Conservation (phyloP, 495 filamentous ascomycete species). For the Aspergillus leporis region DNA sequence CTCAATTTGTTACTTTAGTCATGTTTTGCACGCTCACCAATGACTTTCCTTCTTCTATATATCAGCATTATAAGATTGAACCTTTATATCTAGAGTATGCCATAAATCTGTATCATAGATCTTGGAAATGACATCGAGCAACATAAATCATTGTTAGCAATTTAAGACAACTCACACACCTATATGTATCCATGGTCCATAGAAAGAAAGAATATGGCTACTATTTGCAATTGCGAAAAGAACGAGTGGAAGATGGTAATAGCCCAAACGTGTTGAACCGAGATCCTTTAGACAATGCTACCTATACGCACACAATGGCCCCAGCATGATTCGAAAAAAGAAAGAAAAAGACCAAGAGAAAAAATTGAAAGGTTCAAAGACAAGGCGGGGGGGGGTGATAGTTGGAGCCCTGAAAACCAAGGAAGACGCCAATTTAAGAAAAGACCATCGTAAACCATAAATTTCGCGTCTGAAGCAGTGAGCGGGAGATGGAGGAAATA, state of each 20-base stretch:
- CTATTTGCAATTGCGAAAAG: not conserved
- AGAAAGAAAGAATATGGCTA: not conserved
- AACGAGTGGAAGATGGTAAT: not conserved
- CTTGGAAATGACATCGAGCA: no score
- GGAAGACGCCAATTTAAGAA: constrained; percentile 21
- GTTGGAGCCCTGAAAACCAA: constrained; percentile 14
- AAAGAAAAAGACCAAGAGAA: constrained; percentile 4
- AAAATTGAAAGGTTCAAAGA: not conserved
- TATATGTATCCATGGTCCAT: no score
- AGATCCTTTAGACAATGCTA: not conserved
- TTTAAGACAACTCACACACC: no score
- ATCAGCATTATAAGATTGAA: not conserved
- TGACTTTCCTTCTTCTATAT: not conserved
- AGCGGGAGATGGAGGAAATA: not conserved
- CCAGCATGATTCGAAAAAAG: not conserved
- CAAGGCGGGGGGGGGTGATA: not conserved
- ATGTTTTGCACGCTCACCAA: not conserved
- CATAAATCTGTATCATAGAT: no score
- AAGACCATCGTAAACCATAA: constrained; percentile 19
- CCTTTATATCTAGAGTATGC: no score
- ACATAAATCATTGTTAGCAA: no score
- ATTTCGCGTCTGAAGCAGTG: not conserved
- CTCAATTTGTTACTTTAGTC: not conserved
- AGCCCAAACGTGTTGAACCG: not conserved
- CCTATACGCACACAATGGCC: not conserved